These are phyloP conservation scores for Colletotrichum euphorbiae DNA, from an alignment of 2,329 filamentous ascomycete species.

Conservation along the genomic window DNA sequence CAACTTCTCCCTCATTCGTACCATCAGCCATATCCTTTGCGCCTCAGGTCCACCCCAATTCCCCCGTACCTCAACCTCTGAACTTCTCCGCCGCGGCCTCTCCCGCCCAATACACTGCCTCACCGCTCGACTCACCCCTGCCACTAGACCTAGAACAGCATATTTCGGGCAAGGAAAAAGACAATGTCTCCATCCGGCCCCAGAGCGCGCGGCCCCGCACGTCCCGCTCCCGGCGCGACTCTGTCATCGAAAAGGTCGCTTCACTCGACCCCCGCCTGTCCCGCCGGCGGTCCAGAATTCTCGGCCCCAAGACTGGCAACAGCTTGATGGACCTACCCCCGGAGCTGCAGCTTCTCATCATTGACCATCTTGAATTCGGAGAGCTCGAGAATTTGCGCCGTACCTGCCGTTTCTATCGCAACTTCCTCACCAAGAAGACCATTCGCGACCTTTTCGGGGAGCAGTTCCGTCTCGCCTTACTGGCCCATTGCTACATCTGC, in stretches of 20 bases:
- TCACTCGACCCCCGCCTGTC: slow-evolving; percentile 29
- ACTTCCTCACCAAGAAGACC: slow-evolving; percentile 49
- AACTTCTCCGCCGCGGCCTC: slow-evolving; percentile 32
- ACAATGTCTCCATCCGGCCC: slow-evolving; percentile 29
- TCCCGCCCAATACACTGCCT: slow-evolving; percentile 27
- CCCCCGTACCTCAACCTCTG: slow-evolving; percentile 31
- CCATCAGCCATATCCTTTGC: slow-evolving; percentile 38
- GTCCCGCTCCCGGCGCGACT: slow-evolving; percentile 35
- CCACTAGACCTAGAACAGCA: slow-evolving; percentile 33
- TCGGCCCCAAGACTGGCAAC: slow-evolving; percentile 30
- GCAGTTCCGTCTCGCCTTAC: slow-evolving; percentile 47
- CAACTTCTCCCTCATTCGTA: slow-evolving; percentile 25
- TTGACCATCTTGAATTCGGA: slow-evolving; percentile 55
- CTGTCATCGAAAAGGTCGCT: slow-evolving; percentile 39
- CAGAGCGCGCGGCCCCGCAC: slow-evolving; percentile 35
- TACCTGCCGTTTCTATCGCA: slow-evolving; percentile 53
- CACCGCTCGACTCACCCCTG: slow-evolving; percentile 35
- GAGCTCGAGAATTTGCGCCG: slow-evolving; percentile 56
- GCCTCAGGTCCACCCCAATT: slow-evolving; percentile 37
- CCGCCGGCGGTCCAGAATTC: slow-evolving; percentile 30
- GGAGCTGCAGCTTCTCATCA: slow-evolving; percentile 56
- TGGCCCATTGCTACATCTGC: slow-evolving; percentile 56
- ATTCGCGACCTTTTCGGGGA: slow-evolving; percentile 52
- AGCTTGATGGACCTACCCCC: slow-evolving; percentile 52
- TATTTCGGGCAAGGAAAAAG: slow-evolving; percentile 21